A percentile compares a stretch with the other conserved stretches of the same genome.
phyloP scores from a whole-genome alignment of 768 basidiomycete genomes.

The Dentipellis sp. region DNA sequence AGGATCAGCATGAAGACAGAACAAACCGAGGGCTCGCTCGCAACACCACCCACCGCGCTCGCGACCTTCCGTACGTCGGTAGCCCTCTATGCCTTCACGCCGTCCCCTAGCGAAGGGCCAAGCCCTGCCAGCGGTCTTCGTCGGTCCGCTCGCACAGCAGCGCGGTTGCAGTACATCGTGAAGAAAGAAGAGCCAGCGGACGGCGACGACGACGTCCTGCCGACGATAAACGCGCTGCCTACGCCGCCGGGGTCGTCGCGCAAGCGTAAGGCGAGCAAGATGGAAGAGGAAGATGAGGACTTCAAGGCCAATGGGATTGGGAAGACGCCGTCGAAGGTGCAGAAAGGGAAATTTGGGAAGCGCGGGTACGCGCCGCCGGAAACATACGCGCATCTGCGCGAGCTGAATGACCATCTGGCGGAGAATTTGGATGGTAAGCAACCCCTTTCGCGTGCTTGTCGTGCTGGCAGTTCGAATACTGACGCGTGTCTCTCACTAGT shows the following conservation, averaged over 20 bases:
- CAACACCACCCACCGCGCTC: neutral
- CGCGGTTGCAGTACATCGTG: neutral
- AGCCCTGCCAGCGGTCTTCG: neutral
- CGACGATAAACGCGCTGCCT: neutral
- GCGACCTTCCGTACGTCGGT: neutral
- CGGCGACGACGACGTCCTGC: neutral
- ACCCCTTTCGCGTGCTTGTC: neutral
- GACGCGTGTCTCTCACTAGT: slow-evolving; percentile 30
- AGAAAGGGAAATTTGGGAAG: slow-evolving; percentile 11
- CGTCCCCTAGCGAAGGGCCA: neutral
- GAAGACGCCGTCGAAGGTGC: neutral
- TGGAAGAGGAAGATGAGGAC: neutral
- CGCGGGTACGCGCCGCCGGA: slow-evolving; percentile 43
- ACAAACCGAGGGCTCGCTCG: too few species aligned
- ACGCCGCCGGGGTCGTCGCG: neutral
- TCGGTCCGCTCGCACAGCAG: neutral
- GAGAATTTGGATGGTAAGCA: slow-evolving; percentile 49
- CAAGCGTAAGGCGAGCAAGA: neutral
- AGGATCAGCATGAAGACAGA: too few species aligned
- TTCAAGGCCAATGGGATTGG: too few species aligned
- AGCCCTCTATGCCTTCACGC: neutral
- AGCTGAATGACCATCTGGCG: slow-evolving; percentile 43
- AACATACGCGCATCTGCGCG: slow-evolving; percentile 39
- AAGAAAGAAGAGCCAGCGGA: neutral
- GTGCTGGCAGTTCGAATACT: neutral